Conservation (phyloP, 495 filamentous ascomycete species). For the Neurospora cerealis region DNA sequence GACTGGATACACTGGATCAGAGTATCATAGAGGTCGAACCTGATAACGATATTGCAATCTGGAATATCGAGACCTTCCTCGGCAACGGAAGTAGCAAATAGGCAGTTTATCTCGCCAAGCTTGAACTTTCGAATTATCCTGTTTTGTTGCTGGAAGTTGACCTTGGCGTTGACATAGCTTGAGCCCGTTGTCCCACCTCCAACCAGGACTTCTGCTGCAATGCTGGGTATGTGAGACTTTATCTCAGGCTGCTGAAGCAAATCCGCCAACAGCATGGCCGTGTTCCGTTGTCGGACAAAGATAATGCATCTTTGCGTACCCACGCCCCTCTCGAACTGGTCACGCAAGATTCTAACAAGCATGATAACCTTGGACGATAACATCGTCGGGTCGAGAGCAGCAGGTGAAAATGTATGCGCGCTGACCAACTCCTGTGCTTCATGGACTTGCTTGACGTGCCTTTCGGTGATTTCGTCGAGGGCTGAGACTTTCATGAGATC, state of each 20-base stretch:
- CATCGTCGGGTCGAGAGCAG: conserved; percentile 27
- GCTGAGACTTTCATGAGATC: conserved; percentile 20
- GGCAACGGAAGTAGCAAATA: conserved; percentile 85
- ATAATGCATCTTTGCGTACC: conserved; percentile 70
- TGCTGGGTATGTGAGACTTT: conserved; percentile 35
- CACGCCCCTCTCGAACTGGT: conserved; percentile 43
- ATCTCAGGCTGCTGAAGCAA: conserved; percentile 49
- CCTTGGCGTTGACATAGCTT: conserved; percentile 28
- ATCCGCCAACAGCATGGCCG: conserved; percentile 59
- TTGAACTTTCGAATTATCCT: conserved; percentile 67
- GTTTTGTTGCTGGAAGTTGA: conserved; percentile 67
- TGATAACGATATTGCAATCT: conserved; percentile 83
- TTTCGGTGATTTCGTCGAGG: conserved; percentile 34
- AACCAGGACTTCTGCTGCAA: conserved; percentile 55
- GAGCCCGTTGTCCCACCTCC: conserved; percentile 14
- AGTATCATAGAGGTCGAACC: conserved; percentile 84
- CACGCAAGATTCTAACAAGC: conserved; percentile 46
- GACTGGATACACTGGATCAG: conserved; percentile 96
- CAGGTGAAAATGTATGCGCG: conserved; percentile 35
- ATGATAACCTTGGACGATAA: conserved; percentile 66
- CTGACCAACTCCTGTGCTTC: conserved; percentile 50
- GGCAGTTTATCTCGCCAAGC: conserved; percentile 72
- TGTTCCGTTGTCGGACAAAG: conserved; percentile 72
- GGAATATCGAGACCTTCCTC: conserved; percentile 96
- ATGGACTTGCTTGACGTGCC: conserved; percentile 43